Evolutionary conservation across 352 stramenopile species (phyloP).

Genomic region (Peronospora destructor): DNA sequence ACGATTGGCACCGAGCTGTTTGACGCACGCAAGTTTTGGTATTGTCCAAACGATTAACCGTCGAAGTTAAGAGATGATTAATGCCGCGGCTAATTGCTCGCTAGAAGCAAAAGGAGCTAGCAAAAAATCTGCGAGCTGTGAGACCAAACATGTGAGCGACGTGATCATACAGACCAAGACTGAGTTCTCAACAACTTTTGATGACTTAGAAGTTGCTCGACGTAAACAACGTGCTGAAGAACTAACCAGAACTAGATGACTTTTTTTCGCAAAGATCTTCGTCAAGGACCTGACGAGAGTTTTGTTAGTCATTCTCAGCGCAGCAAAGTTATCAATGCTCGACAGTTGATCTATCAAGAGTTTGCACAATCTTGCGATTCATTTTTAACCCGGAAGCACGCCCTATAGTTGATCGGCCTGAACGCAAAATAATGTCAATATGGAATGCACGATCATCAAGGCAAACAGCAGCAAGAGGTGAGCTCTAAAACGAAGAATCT

Average conservation of each 20-base stretch:
- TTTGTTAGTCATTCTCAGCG: not conserved
- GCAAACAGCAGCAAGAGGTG: slow-evolving; percentile 1
- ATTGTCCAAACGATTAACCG: too few relatives aligned
- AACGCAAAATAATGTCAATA: not conserved
- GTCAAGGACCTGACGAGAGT: not conserved
- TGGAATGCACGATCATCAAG: not conserved
- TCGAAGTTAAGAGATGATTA: too few relatives aligned
- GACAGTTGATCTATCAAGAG: not conserved
- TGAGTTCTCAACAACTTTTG: slow-evolving; percentile 1
- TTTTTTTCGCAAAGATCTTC: not conserved
- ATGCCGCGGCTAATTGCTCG: slow-evolving; percentile 6
- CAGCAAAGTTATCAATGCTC: slow-evolving; percentile 1
- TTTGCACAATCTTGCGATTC: not conserved
- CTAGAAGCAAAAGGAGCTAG: slow-evolving; percentile 4
- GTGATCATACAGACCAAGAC: slow-evolving; percentile 21
- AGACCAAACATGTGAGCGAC: slow-evolving; percentile 3
- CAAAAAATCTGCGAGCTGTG: slow-evolving; percentile 11
- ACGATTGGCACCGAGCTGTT: too few relatives aligned
- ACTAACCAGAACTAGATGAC: not conserved
- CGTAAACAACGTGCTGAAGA: not conserved
- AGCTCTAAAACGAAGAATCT: not conserved
- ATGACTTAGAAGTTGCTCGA: not conserved
- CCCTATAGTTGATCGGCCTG: not conserved
- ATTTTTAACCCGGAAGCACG: not conserved
- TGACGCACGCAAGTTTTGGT: too few relatives aligned